Conservation (phyloP, 306 rosid genomes). For the Sesbania bispinosa region DNA sequence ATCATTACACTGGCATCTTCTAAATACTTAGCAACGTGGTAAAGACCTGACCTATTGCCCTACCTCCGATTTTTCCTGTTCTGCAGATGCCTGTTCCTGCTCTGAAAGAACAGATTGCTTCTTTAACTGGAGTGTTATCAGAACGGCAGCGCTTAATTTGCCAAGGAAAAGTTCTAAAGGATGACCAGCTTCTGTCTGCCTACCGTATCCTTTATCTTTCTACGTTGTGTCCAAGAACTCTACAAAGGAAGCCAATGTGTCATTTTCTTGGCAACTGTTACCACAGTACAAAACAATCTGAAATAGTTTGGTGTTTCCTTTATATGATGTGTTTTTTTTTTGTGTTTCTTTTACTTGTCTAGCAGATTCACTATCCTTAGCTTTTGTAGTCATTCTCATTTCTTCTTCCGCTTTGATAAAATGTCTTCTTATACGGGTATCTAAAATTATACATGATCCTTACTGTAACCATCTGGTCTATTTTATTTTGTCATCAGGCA, state of each 20-base stretch:
- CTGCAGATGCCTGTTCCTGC: constrained; percentile 86
- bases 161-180: constrained; percentile 54
- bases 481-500: not conserved
- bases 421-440: not conserved
- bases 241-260: not conserved
- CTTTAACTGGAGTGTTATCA: constrained; percentile 52
- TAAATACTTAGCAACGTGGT: not conserved
- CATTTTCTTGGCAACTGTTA: too few species aligned
- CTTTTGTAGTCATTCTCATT: not conserved
- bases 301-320: not conserved
- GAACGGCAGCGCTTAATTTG: constrained; percentile 52
- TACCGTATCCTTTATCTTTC: constrained; percentile 49
- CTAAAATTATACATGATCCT: not conserved
- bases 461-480: not conserved
- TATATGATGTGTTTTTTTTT: not conserved
- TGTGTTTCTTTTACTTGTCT: not conserved
- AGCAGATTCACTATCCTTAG: constrained; percentile 3
- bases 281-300: not conserved
- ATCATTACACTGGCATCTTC: constrained; percentile 9
- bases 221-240: constrained; percentile 17
- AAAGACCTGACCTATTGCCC: not conserved
- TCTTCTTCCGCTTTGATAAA: constrained; percentile 2
- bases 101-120: constrained; percentile 52
- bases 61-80: constrained; percentile 20
- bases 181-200: constrained; percentile 55